Conservation (phyloP, 768 basidiomycete species). For the Rhodotorula graminis region DNA sequence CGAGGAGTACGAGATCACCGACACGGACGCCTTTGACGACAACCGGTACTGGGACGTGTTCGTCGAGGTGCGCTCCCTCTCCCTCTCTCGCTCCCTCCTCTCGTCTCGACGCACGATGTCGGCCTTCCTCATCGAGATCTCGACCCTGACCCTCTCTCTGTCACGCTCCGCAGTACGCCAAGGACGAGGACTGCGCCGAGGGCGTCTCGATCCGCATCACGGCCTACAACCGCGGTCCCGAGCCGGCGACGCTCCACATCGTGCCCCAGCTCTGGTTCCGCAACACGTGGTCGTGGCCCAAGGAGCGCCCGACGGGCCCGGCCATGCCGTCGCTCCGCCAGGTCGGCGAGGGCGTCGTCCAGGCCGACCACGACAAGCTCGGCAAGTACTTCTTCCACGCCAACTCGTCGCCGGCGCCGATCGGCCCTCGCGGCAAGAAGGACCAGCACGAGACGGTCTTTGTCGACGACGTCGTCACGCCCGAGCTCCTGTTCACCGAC, state of each 20-base stretch:
- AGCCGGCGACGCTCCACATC: conserved; percentile 86
- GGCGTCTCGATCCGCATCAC: conserved; percentile 89
- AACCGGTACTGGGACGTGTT: conserved; percentile 98
- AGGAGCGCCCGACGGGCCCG: conserved; percentile 47
- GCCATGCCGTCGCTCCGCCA: conserved; percentile 48
- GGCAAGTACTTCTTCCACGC: conserved; percentile 70
- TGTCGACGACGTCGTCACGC: conserved; percentile 63
- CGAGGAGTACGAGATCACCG: conserved; percentile 85
- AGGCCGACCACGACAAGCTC: conserved; percentile 40
- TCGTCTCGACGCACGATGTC: too few species aligned
- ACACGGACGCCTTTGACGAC: conserved; percentile 84
- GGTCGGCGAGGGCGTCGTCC: conserved; percentile 47
- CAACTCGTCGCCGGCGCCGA: conserved; percentile 85
- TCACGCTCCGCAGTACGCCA: conserved; percentile 68
- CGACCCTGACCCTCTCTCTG: too few species aligned
- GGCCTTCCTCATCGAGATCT: too few species aligned
- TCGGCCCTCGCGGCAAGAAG: conserved; percentile 56
- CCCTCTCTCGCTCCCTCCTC: neutral
- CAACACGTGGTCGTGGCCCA: conserved; percentile 94
- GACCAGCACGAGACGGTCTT: conserved; percentile 53
- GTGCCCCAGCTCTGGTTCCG: conserved; percentile 96
- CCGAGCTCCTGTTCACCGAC: conserved; percentile 87
- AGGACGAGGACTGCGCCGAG: conserved; percentile 86
- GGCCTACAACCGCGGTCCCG: conserved; percentile 91
- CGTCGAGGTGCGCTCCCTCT: conserved; percentile 65